Base-by-base conservation (phyloP, 768 basidiomycete species). In the Termitomyces eurrhizus region DNA sequence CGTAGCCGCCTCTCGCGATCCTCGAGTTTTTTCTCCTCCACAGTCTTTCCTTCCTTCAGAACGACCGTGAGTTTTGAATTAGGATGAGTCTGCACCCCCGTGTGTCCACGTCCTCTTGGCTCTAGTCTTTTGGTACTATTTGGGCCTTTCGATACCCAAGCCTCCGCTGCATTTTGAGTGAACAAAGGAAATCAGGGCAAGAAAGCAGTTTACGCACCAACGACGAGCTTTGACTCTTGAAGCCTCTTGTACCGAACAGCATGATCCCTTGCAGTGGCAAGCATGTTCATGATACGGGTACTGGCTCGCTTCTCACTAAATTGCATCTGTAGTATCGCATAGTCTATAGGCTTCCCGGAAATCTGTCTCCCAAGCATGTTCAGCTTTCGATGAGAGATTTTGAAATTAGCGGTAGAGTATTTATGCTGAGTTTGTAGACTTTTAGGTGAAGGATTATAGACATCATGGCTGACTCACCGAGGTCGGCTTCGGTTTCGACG, bases 301-400 rank as follows among this genome's bases (percentile, higher is more conserved):
- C 92, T 88, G 14, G 90, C 93, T 26, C 93, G 83, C 76, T 99
- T 99, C 73, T 95, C 90, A 64, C 90, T 93, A 73, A 97, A 98
- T 71, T 90, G 84, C 92, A 98, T 95, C 68, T 99, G 96, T 59
- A 98, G 78, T 70, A 99, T 96, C 39, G 96, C 96, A 65, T 89
- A 86, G 75, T 98, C 95, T 61, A 98, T 89, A 18, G 95, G 95
- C 67, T 93, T 89, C 21, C 92, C 90, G 2, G 92, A 82, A 64
- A 99, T 90, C 72, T 97, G 93, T 35, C 85, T 81, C 9, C 87
- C 89, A 45, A 99, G 81, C 78, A 87, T 84, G 73, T 96, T 95
- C 59, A 99, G 79, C 73, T 98, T 99, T 58, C 95, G 85, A 67
- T 89, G 90, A 4, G 94, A 96, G 46, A 95, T 92, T 75, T 95